Base-by-base conservation (phyloP, 257 asterid species). In the Plantago elongata region DNA sequence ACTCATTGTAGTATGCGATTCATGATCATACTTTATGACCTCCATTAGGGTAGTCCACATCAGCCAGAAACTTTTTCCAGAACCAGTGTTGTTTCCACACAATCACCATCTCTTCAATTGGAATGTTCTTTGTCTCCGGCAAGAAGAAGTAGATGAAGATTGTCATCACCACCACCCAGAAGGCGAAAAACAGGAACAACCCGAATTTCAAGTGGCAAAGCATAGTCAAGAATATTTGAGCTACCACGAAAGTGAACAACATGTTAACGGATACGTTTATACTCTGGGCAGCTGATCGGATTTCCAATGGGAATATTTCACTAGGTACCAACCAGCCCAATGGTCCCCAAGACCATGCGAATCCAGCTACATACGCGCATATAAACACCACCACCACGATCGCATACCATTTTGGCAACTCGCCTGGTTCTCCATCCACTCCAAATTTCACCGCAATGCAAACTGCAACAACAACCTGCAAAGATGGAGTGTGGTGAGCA, bases 321-420 rank as follows among this genome's bases (percentile, higher is more conserved):
- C 96, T 89, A 0, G 95, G 95, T 10, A 89, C 95, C 3, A 89
- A 59, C 97, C 97, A 86, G 1, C 94, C 97, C 5, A 89, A 72
- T 5, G 97, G 97, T 0, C 97, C 97, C 97, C 97, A 89, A 17
- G 97, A 89, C 95, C 94, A 83, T 0, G 94, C 89, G 50, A 89
- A 86, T 29, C 86, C 97, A 6, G 88, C 77, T 0, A 89, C 97
- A 13, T 86, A 89, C 13, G 79, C 60, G 61, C 97, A 89, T 22
- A 89, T 86, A 34, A 89, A 79, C 61, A 72, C 60, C 30, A 89
- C 94, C 48, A 89, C 94, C 57, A 86, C 65, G 16, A 67, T 17
- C 0, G 95, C 97, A 29, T 84, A 89, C 95, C 91, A 82, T 45
- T 78, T 78, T 0, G 95, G 94, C 5, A 86, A 60, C 0, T 51